Percentiles rank a stretch among this genome's conserved stretches.
phyloP scores from a whole-genome alignment of 441 rosid genomes.

The Bocquillonia castaneifolia region DNA sequence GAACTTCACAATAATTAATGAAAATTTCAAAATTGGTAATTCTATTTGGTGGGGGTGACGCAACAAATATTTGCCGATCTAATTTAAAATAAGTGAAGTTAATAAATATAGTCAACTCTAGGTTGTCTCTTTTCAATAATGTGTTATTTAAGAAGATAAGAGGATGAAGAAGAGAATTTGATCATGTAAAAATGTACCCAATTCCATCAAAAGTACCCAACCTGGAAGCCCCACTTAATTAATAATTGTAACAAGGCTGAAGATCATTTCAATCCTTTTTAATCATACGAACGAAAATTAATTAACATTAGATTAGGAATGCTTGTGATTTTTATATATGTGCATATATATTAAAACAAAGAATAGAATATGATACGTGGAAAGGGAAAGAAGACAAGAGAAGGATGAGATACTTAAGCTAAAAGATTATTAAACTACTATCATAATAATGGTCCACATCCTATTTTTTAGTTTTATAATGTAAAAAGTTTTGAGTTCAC shows the following conservation, averaged over 20 bases:
- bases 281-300: background rate
- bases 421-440: too few relatives aligned
- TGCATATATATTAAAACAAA: background rate
- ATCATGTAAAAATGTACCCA: background rate
- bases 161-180: background rate
- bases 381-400: background rate
- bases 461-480: too few relatives aligned
- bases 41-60: background rate
- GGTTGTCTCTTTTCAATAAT: background rate
- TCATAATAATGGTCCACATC: too few relatives aligned
- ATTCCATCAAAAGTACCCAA: slow-evolving; percentile 6
- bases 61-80: background rate
- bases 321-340: background rate
- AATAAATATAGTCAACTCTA: slow-evolving; percentile 7
- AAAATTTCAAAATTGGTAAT: background rate
- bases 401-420: background rate
- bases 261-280: slow-evolving; percentile 6
- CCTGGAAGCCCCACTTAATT: slow-evolving; percentile 5
- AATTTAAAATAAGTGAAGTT: background rate
- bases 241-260: background rate
- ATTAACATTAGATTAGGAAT: background rate
- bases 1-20: too few relatives aligned
- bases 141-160: background rate
- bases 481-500: too few relatives aligned
- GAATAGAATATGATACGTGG: background rate